Percentiles rank a stretch among this genome's conserved stretches.
phyloP scores from a whole-genome alignment of 352 stramenopile genomes.

The Globisporangium echinulatum region DNA sequence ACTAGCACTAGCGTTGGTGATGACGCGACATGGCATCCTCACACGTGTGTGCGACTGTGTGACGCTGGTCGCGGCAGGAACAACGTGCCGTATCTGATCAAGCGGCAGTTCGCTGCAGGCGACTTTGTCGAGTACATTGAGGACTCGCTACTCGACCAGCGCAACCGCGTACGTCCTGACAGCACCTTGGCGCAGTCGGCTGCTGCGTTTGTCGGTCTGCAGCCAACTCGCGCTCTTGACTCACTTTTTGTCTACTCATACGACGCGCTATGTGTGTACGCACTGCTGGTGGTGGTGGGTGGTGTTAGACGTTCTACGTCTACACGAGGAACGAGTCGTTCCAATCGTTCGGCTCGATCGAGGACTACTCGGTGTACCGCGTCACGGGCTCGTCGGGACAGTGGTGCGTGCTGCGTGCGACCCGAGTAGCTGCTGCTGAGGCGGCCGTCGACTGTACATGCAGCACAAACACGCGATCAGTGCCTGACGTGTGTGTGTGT shows the following conservation, averaged over 20 bases:
- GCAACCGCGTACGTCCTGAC: conserved; percentile 49
- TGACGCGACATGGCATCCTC: too few species aligned
- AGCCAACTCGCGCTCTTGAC: neutral
- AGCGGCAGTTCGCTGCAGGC: conserved; percentile 53
- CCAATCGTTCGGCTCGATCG: conserved; percentile 55
- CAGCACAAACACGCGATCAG: too few species aligned
- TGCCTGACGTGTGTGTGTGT: conserved; percentile 1
- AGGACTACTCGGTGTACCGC: conserved; percentile 65
- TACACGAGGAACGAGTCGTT: conserved; percentile 74
- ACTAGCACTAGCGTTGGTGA: too few species aligned
- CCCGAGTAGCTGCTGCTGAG: neutral
- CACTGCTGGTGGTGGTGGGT: neutral
- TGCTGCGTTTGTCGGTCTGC: neutral
- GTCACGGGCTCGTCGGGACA: conserved; percentile 23
- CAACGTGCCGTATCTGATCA: conserved; percentile 67
- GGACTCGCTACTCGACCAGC: conserved; percentile 65
- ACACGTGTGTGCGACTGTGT: too few species aligned
- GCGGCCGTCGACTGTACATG: neutral
- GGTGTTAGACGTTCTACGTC: conserved; percentile 62
- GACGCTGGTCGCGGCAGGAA: conserved; percentile 26
- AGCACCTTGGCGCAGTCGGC: too few species aligned
- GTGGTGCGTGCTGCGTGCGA: conserved; percentile 23
- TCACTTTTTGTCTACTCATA: neutral
- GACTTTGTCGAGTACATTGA: conserved; percentile 77
- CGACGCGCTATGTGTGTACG: too few species aligned